Percentiles rank a stretch among this genome's conserved stretches.
Conservation (phyloP, 345 rosid species). For the rapeseed (Brassica napus) region DNA sequence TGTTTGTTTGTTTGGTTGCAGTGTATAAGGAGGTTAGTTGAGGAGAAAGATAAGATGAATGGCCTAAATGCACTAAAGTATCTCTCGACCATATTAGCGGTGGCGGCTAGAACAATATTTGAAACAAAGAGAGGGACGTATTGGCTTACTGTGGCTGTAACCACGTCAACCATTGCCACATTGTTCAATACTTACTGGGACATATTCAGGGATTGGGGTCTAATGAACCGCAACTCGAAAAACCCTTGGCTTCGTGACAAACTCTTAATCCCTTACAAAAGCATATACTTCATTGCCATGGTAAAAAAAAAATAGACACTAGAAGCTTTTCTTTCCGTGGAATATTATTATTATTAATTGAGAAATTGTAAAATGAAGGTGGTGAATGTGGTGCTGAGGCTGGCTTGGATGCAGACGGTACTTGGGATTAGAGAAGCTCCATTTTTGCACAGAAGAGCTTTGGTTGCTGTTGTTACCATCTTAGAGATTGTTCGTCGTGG, state of each 20-base stretch:
- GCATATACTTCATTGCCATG: slow-evolving; percentile 70
- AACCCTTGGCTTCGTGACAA: slow-evolving; percentile 89
- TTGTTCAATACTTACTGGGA: slow-evolving; percentile 66
- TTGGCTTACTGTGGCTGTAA: slow-evolving; percentile 54
- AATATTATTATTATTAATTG: neutral
- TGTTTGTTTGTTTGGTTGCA: slow-evolving; percentile 21
- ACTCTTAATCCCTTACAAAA: slow-evolving; percentile 53
- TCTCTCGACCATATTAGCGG: slow-evolving; percentile 60
- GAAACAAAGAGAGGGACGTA: slow-evolving; percentile 36
- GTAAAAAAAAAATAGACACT: slow-evolving; percentile 33
- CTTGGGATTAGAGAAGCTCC: slow-evolving; percentile 59
- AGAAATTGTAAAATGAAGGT: slow-evolving; percentile 46
- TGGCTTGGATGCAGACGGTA: slow-evolving; percentile 79
- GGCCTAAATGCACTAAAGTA: slow-evolving; percentile 57
- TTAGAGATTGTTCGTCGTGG: slow-evolving; percentile 85
- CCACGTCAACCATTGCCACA: slow-evolving; percentile 57
- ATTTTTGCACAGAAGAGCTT: slow-evolving; percentile 54
- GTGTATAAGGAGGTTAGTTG: slow-evolving; percentile 64
- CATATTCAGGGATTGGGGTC: slow-evolving; percentile 78
- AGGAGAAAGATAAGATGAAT: slow-evolving; percentile 55
- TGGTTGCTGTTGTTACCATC: slow-evolving; percentile 55
- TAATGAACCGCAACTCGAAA: slow-evolving; percentile 52
- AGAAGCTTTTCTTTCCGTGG: neutral
- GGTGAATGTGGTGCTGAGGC: slow-evolving; percentile 62
- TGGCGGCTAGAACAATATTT: slow-evolving; percentile 48